These are phyloP conservation scores for Botrytis fabae DNA, from an alignment of 2,329 filamentous ascomycete species.

Conservation along the genomic window DNA sequence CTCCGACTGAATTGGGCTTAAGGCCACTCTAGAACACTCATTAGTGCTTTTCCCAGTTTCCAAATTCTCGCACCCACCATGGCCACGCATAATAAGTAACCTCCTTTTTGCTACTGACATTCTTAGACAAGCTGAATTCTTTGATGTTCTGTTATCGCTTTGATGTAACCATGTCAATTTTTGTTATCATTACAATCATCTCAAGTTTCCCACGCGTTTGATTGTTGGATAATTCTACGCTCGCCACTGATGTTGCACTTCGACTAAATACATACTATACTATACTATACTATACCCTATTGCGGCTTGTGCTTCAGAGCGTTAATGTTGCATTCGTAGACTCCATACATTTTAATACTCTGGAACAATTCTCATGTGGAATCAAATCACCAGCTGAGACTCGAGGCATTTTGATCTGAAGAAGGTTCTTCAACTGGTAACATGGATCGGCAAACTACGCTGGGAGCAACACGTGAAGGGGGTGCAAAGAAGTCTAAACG, in stretches of 20 bases:
- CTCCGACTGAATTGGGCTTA: not conserved
- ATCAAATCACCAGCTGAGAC: not conserved
- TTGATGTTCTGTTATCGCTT: not conserved
- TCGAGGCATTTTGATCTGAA: not conserved
- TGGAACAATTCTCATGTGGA: not conserved
- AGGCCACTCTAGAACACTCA: slow-evolving; percentile 3
- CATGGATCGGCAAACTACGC: not conserved
- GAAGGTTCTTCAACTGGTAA: not conserved
- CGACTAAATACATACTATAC: not conserved
- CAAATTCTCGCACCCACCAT: not conserved
- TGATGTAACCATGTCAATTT: not conserved
- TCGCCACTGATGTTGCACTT: not conserved
- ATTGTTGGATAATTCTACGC: not conserved
- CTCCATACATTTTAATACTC: not conserved
- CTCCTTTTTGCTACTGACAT: not conserved
- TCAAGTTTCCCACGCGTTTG: not conserved
- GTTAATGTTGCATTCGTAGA: not conserved
- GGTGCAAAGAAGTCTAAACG: not conserved
- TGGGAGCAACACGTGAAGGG: not conserved
- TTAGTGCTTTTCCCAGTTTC: slow-evolving; percentile 2
- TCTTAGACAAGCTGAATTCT: not conserved
- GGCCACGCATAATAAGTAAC: not conserved
- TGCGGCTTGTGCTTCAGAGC: no score
- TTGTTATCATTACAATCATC: not conserved
- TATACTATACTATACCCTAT: not conserved